Conservation (phyloP, 305 asterid genomes). For the Fraxinus platypoda region DNA sequence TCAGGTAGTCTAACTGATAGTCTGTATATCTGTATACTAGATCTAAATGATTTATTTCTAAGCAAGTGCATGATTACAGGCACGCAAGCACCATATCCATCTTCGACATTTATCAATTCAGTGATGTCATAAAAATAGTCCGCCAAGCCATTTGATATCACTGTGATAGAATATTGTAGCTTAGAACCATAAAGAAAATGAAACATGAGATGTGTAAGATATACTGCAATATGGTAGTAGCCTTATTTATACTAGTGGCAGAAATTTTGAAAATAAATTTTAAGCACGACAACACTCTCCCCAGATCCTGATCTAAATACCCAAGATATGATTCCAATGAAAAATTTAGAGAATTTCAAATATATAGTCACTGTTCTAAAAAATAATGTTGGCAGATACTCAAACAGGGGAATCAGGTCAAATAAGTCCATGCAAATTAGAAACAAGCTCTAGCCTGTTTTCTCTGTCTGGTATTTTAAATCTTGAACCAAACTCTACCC, state of each 20-base stretch:
- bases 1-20: not conserved
- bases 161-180: not conserved
- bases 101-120: not conserved
- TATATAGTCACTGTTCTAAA: not conserved
- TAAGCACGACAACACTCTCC: not conserved
- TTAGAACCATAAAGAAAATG: not conserved
- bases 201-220: not conserved
- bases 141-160: not conserved
- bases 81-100: not conserved
- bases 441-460: conserved; percentile 3
- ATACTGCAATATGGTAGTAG: not conserved
- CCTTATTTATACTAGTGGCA: not conserved
- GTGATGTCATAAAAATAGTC: not conserved
- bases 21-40: not conserved
- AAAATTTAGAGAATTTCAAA: not conserved
- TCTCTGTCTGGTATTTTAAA: not conserved
- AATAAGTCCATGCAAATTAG: not conserved
- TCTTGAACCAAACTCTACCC: not conserved
- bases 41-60: not conserved
- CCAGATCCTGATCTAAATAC: not conserved
- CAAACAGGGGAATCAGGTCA: not conserved
- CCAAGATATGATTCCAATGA: not conserved
- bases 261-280: not conserved
- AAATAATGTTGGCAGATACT: not conserved
- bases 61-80: not conserved